These are phyloP conservation scores for Synchytrium microbalum DNA, from an alignment of 371 early-diverging fungal genomes.

Conservation along the genomic window DNA sequence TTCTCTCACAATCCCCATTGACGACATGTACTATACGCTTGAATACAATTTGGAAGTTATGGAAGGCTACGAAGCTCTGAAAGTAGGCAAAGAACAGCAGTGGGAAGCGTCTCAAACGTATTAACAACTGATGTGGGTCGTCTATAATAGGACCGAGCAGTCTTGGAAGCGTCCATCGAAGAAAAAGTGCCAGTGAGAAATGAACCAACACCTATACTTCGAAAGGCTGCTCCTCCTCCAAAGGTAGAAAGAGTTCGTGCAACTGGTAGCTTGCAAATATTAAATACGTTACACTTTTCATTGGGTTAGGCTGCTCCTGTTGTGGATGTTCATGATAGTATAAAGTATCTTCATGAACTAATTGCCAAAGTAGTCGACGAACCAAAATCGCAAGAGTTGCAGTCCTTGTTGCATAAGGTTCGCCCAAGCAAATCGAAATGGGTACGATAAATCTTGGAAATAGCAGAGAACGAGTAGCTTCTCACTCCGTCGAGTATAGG, in stretches of 20 bases:
- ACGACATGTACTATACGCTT: constrained; percentile 66
- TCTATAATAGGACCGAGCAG: no score
- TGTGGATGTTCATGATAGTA: neutral
- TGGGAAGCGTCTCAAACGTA: no score
- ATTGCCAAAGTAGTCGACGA: constrained; percentile 53
- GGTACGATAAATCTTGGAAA: constrained; percentile 31
- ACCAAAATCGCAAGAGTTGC: constrained; percentile 47
- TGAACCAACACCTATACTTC: no score
- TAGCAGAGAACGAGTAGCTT: constrained; percentile 8
- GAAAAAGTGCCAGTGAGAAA: no score
- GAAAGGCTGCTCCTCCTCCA: no score
- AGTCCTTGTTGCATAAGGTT: constrained; percentile 70
- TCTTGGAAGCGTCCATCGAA: no score
- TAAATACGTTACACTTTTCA: no score
- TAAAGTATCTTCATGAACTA: constrained; percentile 68
- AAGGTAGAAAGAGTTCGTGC: no score
- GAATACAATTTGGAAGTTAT: constrained; percentile 67
- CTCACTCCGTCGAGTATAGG: constrained; percentile 29
- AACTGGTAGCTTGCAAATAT: no score
- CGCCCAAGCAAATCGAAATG: constrained; percentile 84
- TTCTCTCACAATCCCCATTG: constrained; percentile 37
- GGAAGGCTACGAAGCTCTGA: constrained; percentile 40
- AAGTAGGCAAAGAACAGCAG: constrained; percentile 25
- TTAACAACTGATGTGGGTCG: no score
- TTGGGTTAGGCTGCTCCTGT: no score